Evolutionary conservation across 225 moss, liverwort and hornwort genomes (phyloP).

Genomic region (Sphagnum tenellum): DNA sequence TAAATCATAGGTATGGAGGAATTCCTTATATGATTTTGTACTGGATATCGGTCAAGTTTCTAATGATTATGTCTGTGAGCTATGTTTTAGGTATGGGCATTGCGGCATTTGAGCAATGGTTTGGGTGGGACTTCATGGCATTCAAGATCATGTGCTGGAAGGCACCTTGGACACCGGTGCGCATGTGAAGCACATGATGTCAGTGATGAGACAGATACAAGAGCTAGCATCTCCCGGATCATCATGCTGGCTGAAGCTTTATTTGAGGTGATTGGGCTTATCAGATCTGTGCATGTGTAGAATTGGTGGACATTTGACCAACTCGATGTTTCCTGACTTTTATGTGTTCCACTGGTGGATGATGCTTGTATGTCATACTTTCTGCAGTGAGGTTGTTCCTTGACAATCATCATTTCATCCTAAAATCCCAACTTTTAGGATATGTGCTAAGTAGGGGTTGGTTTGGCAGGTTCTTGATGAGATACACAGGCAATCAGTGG

Average conservation of each 20-base stretch:
- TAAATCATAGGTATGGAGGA: too few species aligned
- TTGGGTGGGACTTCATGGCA: conserved; percentile 69
- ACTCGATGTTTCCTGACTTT: too few species aligned
- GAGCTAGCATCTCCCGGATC: conserved; percentile 91
- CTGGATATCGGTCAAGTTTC: too few species aligned
- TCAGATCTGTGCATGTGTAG: too few species aligned
- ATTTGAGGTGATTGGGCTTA: conserved; percentile 51
- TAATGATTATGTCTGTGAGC: too few species aligned
- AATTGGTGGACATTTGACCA: too few species aligned
- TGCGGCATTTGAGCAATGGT: conserved; percentile 76
- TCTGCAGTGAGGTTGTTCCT: too few species aligned
- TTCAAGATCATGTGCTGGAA: conserved; percentile 62
- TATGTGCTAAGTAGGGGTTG: background rate
- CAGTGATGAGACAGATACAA: conserved; percentile 68
- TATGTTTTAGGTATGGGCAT: conserved; percentile 72
- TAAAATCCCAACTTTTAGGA: too few species aligned
- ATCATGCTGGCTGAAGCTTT: conserved; percentile 96
- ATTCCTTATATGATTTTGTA: too few species aligned
- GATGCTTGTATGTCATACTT: too few species aligned
- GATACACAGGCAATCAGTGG: conserved; percentile 86
- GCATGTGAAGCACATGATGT: conserved; percentile 65
- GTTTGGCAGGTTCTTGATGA: conserved; percentile 67
- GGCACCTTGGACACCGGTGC: conserved; percentile 69
- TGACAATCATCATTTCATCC: too few species aligned
- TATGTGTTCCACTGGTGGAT: too few species aligned